Percentiles rank a stretch among this genome's conserved stretches.
phyloP scores from a whole-genome alignment of 345 rosid species.

The Sapria himalayana region DNA sequence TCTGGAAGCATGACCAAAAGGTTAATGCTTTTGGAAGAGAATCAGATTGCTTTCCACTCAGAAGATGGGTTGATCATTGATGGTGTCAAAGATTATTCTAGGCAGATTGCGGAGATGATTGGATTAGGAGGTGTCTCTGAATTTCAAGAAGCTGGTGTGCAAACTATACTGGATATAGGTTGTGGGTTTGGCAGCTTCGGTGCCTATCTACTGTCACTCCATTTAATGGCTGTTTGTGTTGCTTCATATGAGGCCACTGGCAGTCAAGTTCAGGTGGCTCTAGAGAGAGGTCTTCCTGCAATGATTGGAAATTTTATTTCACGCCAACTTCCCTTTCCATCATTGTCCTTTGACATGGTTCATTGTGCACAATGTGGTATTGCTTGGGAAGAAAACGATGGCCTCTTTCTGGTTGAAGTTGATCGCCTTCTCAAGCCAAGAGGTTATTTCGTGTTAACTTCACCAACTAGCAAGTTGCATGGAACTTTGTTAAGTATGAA shows the following conservation, averaged over 20 bases:
- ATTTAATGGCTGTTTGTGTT: constrained; percentile 67
- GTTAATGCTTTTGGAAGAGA: constrained; percentile 94
- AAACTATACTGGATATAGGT: constrained; percentile 65
- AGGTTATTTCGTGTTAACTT: constrained; percentile 81
- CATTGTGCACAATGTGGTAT: constrained; percentile 95
- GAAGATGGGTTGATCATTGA: constrained; percentile 73
- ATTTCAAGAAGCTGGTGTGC: constrained; percentile 80
- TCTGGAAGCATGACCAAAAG: constrained; percentile 95
- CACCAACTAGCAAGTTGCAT: constrained; percentile 39
- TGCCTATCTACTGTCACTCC: constrained; percentile 67
- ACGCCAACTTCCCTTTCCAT: constrained; percentile 73
- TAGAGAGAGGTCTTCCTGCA: constrained; percentile 98
- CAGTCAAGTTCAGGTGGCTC: constrained; percentile 91
- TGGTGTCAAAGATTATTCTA: constrained; percentile 89
- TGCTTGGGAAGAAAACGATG: constrained; percentile 83
- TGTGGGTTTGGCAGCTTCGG: constrained; percentile 99
- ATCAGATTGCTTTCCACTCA: constrained; percentile 88
- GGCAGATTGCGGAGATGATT: constrained; percentile 91
- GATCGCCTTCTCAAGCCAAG: constrained; percentile 93
- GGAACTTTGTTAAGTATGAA: constrained; percentile 26
- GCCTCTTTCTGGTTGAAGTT: constrained; percentile 68
- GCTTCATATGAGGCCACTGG: constrained; percentile 90
- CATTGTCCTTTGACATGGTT: constrained; percentile 79
- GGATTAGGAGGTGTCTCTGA: constrained; percentile 84
- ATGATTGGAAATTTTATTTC: constrained; percentile 78